Evolutionary conservation across 768 basidiomycete genomes (phyloP).

Genomic region (Lactarius evosmus): DNA sequence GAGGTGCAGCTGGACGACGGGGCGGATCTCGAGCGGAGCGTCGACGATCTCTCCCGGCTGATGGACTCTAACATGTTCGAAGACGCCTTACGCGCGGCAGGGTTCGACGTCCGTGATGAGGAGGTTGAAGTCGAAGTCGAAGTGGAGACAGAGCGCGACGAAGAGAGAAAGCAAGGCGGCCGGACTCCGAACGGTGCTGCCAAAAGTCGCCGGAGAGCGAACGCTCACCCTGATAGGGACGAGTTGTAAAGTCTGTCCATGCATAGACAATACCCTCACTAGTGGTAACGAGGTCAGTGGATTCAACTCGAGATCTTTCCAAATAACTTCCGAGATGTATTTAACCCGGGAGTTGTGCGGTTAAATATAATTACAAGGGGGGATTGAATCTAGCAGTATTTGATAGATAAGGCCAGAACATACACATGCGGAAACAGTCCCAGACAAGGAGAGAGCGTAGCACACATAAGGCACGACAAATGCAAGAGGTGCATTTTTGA

Average conservation of each 20-base stretch:
- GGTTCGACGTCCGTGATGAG: slow-evolving; percentile 46
- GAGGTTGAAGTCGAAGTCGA: slow-evolving; percentile 29
- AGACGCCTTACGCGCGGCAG: slow-evolving; percentile 52
- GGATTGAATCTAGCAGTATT: slow-evolving; percentile 11
- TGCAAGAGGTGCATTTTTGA: neutral
- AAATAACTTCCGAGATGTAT: slow-evolving; percentile 3
- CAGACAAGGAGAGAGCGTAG: neutral
- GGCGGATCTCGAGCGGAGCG: slow-evolving; percentile 25
- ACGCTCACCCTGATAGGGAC: slow-evolving; percentile 8
- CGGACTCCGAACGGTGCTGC: slow-evolving; percentile 11
- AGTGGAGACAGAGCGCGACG: slow-evolving; percentile 31
- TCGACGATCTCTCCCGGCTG: slow-evolving; percentile 33
- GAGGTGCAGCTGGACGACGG: slow-evolving; percentile 22
- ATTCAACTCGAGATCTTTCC: neutral
- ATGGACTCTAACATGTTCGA: slow-evolving; percentile 38
- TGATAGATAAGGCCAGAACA: slow-evolving; percentile 9
- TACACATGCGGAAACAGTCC: slow-evolving; percentile 8
- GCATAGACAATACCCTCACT: neutral
- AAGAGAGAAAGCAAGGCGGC: slow-evolving; percentile 19
- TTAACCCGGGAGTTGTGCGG: slow-evolving; percentile 1
- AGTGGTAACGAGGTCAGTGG: neutral
- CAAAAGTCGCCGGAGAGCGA: slow-evolving; percentile 16
- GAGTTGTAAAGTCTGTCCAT: slow-evolving; percentile 15
- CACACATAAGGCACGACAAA: neutral
- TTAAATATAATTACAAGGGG: slow-evolving; percentile 17